Percentiles rank a stretch among this genome's conserved stretches.
phyloP scores from a whole-genome alignment of 1,139 yeast genomes.

The Arxiozyma telluris region DNA sequence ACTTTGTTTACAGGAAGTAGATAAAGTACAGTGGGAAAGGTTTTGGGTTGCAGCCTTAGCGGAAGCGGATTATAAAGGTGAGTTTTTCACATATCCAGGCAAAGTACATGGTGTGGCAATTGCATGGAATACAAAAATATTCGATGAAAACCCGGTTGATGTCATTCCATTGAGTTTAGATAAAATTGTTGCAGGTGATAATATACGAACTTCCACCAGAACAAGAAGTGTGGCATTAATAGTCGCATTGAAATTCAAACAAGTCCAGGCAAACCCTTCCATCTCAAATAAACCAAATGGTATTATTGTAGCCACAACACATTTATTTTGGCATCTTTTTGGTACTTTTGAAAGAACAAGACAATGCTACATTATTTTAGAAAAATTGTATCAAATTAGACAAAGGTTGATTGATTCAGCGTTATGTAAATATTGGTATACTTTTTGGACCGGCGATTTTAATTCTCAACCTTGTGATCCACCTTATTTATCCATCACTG shows the following conservation, averaged over 20 bases:
- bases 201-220: constrained; percentile 39
- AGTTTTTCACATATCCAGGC: constrained; percentile 41
- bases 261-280: constrained; percentile 22
- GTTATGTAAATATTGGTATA: constrained; percentile 21
- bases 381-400: constrained; percentile 42
- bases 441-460: constrained; percentile 61
- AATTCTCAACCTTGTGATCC: constrained; percentile 75
- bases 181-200: constrained; percentile 35
- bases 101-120: constrained; percentile 66
- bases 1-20: constrained; percentile 71
- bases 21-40: constrained; percentile 44
- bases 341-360: constrained; percentile 78
- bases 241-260: constrained; percentile 42
- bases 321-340: constrained; percentile 83
- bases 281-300: constrained; percentile 36
- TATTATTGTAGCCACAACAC: constrained; percentile 66
- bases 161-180: constrained; percentile 49
- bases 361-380: constrained; percentile 54
- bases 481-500: constrained; percentile 59
- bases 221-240: constrained; percentile 62
- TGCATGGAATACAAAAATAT: constrained; percentile 39
- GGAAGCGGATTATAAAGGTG: constrained; percentile 45
- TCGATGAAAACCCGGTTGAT: constrained; percentile 34
- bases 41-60: constrained; percentile 51
- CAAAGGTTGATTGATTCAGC: constrained; percentile 8